Base-by-base conservation (phyloP, 1,284 basidiomycete genomes). In the Microbotryum saponariae region DNA sequence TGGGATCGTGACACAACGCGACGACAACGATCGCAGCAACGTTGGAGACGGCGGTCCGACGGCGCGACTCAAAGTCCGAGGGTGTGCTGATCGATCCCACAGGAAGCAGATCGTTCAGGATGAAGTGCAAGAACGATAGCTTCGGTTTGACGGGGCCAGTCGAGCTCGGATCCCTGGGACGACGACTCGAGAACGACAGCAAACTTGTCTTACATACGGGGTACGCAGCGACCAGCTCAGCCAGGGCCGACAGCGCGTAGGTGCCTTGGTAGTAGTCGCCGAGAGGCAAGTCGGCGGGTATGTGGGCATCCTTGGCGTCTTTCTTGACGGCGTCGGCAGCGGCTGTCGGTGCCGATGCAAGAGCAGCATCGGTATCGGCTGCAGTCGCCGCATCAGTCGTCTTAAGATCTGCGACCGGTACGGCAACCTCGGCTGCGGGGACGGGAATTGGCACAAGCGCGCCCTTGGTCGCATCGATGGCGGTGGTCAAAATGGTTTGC, bases 11-110 rank as follows among this genome's bases (percentile, higher is more conserved):
- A 69, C 93, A 96, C 21, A 98, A 82, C 0, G 92, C 89, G 42
- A 96, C 88, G 45, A 97, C 78, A 57, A 96, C 84, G 29, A 90
- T 90, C 82, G 91, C 90, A 0, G 91, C 89, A 89, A 90, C 96
- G 70, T 78, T 79, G 27, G 78, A 77, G 33, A 92, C 76, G 45
- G 83, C 81, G 54, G 64, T 56, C 6, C 62, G 61, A 1, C 66
- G 65, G 49, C 57, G 62, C 50, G 60, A 37, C 37, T 68, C 62
- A 20, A 63, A 64, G 55, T 69, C 67, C 44, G 49, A 18, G 1
- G 57, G 23, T 14, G 62, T 60, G 14, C 21, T 48, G 23, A 69
- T 53, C 16, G 47, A 27, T 10, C 45, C 20, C 2, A 58, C 45
- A 1, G 66, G 62, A 18, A 68, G 57, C 58, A 70, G 59, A 20